These are phyloP conservation scores for Biscogniauxia marginata DNA, from an alignment of 2,329 filamentous ascomycete species.

Conservation along the genomic window DNA sequence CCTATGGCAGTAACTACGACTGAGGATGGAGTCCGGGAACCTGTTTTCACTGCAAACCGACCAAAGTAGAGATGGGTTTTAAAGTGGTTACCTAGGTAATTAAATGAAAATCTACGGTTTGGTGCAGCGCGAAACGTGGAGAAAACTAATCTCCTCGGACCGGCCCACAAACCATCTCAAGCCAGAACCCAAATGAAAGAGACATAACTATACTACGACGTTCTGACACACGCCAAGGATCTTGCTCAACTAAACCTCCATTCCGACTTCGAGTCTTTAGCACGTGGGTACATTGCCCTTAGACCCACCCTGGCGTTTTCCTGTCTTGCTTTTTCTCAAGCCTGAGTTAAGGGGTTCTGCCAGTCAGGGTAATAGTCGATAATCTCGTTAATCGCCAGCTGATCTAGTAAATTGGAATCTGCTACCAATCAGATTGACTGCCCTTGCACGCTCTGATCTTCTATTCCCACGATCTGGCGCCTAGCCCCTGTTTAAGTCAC, in stretches of 20 bases:
- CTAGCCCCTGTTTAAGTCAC: background rate
- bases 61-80: no score
- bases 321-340: conserved; percentile 3
- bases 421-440: background rate
- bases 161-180: no score
- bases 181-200: background rate
- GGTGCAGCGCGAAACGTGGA: background rate
- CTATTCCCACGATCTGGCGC: background rate
- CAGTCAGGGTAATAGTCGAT: no score
- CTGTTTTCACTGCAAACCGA: no score
- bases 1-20: no score
- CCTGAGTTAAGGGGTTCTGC: no score
- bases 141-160: no score
- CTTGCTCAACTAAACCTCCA: conserved; percentile 13
- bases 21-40: no score
- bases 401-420: background rate
- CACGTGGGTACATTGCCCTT: conserved; percentile 21
- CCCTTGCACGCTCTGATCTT: background rate
- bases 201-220: background rate
- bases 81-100: no score
- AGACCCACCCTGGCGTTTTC: background rate
- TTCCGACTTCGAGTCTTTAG: conserved; percentile 20
- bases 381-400: no score
- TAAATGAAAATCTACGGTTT: background rate
- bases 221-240: background rate